Base-by-base conservation (phyloP, 106 monocot genomes). In the Chionographis japonica region DNA sequence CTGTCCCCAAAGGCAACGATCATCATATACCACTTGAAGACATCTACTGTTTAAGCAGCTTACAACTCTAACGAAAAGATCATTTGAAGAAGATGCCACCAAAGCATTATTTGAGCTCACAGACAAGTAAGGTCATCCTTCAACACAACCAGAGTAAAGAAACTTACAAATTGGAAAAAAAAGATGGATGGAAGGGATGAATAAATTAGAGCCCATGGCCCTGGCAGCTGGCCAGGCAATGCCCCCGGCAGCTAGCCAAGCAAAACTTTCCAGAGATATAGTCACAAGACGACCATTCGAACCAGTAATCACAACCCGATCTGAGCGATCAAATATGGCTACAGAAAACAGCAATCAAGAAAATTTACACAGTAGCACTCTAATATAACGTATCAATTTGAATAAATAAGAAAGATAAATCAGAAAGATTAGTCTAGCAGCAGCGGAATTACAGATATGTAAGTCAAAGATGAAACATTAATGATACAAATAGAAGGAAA, bases 211-310 rank as follows among this genome's bases (percentile, higher is more conserved):
- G 27, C 69, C 8, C 98, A 75, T 98, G 98, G 50, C 93, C 93
- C 63, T 93, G 81, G 59, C 98, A 98, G 49, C 98, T 90, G 51
- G 98, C 83, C 66, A 98, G 74, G 70, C 98, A n/a, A 75, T 98
- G 98, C 54, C 93, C 93, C 63, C 93, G 81, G 59, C 98, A 98
- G 49, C 98, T 90, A 43, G 98, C 83, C 66, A 98, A 72, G 70
- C 98, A 98, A 66, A 98, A 90, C 73, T 93, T 78, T 98, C 98
- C 90, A 90, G 87, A 8, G 93, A 93, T 93, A 93, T 84, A 60
- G 93, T 98, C 40, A 98, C 98, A 64, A 98, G 81, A 55, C 98
- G 98, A 52, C 93, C 98, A 83, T 98, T 93, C 13, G 98, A 98
- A 59, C 98, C 98, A 62, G 98, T 98, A 53, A 98, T 85, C 15